These are phyloP conservation scores for Quercus wislizeni DNA, from an alignment of 306 rosid genomes.

Conservation along the genomic window DNA sequence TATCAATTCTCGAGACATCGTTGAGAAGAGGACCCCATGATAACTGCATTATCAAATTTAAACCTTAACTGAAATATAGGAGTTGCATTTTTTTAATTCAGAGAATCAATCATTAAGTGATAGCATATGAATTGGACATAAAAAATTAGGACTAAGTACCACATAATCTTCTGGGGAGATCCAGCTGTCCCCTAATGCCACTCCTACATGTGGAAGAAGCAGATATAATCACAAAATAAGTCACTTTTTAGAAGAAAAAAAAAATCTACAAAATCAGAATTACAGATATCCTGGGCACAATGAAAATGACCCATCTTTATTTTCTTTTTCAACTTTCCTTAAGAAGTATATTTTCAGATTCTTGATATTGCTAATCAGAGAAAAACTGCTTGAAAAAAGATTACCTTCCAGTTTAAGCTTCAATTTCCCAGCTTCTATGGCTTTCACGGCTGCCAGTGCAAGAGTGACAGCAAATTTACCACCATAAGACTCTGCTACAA, in stretches of 20 bases:
- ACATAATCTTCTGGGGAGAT: slow-evolving; percentile 96
- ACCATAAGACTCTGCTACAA: slow-evolving; percentile 92
- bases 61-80: slow-evolving; percentile 5
- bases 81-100: neutral
- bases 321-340: neutral
- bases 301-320: slow-evolving; percentile 5
- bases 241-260: neutral
- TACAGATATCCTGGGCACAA: neutral
- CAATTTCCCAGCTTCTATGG: slow-evolving; percentile 51
- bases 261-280: neutral
- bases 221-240: neutral
- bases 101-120: neutral
- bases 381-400: neutral
- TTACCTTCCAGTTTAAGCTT: slow-evolving; percentile 71
- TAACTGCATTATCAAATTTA: slow-evolving; percentile 35
- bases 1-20: slow-evolving; percentile 74
- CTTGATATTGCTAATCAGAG: neutral
- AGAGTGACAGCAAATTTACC: slow-evolving; percentile 85
- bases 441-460: slow-evolving; percentile 55
- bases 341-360: neutral
- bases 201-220: slow-evolving; percentile 50
- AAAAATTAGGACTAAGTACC: slow-evolving; percentile 30
- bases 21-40: slow-evolving; percentile 98
- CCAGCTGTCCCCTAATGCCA: slow-evolving; percentile 92
- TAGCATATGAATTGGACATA: neutral